Evolutionary conservation across 163 green algal genomes (phyloP), one percentile per base, ranked within the genome.

Genomic region (Dunaliella salina): DNA sequence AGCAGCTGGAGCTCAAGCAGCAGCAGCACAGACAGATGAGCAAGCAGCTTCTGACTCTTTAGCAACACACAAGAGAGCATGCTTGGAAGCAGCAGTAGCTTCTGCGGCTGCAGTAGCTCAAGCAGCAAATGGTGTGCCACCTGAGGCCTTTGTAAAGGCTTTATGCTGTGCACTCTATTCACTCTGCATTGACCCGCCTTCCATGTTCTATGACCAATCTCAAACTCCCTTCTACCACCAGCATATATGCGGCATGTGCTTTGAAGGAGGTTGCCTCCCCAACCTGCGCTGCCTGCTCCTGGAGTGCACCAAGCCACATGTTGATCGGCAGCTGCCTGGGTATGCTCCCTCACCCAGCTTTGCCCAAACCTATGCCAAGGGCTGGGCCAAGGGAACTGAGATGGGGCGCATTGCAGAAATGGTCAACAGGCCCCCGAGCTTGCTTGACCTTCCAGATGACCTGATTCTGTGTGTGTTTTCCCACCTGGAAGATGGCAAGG

Each of bases 261-360:
- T 4, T 32, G 4, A 80, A n/a, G 69, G 29, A n/a, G 12, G 26
- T 1, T 80, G 26, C 69, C 26, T 4, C 26, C 29, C 69, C 3
- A 3, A 32, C 4, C 69, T 80, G 69, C 69, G 69, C n/a, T n/a
- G 69, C n/a, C 69, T 80, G 1, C 69, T 80, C 29, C 69, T 80
- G 69, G 69, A 80, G 69, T 80, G 69, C 69, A 11, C 12, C 69
- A 80, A 80, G 69, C 69, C 69, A 33, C 26, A 32, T 12, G 69
- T 80, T 32, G n/a, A 32, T 32, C 4, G 69, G 26, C 29, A n/a
- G 4, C n/a, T 80, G 69, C 69, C 69, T 33, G 69, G 69, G 29
- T 80, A 80, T 11, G n/a, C 69, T 33, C 69, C 69, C 69, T 80
- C 69, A 33, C 26, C 69, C 69, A 80, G n/a, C 69, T 80, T 80